These are phyloP conservation scores for Myxozyma mucilagina DNA, from an alignment of 805 yeast genomes.

Conservation along the genomic window DNA sequence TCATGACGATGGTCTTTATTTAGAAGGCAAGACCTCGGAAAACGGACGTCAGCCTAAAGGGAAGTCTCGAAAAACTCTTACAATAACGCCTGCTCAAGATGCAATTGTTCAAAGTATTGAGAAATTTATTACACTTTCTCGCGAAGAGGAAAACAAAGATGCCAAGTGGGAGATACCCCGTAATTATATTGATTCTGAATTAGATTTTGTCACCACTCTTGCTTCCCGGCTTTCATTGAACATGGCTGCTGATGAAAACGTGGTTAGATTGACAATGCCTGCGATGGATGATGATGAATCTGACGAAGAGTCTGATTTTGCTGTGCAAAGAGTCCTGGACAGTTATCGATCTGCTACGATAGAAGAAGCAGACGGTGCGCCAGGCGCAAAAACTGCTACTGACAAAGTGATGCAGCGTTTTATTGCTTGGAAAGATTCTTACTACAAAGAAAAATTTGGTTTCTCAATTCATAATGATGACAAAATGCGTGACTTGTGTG, in stretches of 20 bases:
- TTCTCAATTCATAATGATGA: constrained; percentile 63
- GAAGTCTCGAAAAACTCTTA: background rate
- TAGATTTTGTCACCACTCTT: constrained; percentile 16
- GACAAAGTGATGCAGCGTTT: constrained; percentile 75
- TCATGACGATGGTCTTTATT: constrained; percentile 33
- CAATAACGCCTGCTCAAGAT: constrained; percentile 52
- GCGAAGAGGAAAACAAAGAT: background rate
- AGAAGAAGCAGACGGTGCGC: constrained; percentile 42
- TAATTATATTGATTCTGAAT: constrained; percentile 8
- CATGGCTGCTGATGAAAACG: background rate
- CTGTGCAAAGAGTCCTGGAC: constrained; percentile 56
- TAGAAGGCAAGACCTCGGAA: constrained; percentile 6
- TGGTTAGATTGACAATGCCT: constrained; percentile 37
- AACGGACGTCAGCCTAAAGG: background rate
- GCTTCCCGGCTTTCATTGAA: constrained; percentile 15
- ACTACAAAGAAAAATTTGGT: constrained; percentile 77
- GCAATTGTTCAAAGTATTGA: constrained; percentile 50
- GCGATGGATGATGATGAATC: constrained; percentile 65
- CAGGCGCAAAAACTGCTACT: constrained; percentile 53
- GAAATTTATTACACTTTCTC: constrained; percentile 8
- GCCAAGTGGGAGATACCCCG: constrained; percentile 16
- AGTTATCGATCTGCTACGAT: constrained; percentile 24
- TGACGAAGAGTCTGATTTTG: constrained; percentile 62
- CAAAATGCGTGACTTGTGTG: constrained; percentile 60
- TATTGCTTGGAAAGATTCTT: constrained; percentile 77